These are phyloP conservation scores for Gryganskiella cystojenkinii DNA, from an alignment of 192 early-diverging fungal genomes.

Conservation along the genomic window DNA sequence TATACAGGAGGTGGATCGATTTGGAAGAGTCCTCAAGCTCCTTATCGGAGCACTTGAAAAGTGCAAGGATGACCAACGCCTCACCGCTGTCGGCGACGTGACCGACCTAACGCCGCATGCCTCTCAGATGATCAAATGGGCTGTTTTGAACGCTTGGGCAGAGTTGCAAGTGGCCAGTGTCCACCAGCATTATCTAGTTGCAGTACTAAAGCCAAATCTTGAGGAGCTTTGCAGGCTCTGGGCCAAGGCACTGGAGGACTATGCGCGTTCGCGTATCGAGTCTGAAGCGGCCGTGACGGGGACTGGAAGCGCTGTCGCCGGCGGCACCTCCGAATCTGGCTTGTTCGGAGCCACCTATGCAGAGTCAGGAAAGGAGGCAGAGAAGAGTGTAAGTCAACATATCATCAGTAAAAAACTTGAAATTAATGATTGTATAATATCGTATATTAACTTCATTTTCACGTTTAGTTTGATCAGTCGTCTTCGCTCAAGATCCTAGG, in stretches of 20 bases:
- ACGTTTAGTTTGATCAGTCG: slow-evolving; percentile 61
- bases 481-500: slow-evolving; percentile 70
- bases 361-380: slow-evolving; percentile 74
- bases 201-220: slow-evolving; percentile 72
- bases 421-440: not conserved
- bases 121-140: slow-evolving; percentile 78
- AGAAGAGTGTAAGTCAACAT: slow-evolving; percentile 70
- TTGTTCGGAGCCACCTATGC: slow-evolving; percentile 69
- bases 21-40: slow-evolving; percentile 77
- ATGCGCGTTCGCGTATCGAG: slow-evolving; percentile 75
- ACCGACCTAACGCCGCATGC: slow-evolving; percentile 78
- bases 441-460: slow-evolving; percentile 3
- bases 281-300: slow-evolving; percentile 56
- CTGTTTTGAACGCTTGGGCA: slow-evolving; percentile 85
- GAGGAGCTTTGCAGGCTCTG: slow-evolving; percentile 66
- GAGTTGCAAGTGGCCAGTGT: slow-evolving; percentile 75
- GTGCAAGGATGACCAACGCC: slow-evolving; percentile 68
- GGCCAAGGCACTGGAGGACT: slow-evolving; percentile 69
- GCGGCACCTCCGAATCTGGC: slow-evolving; percentile 22
- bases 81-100: slow-evolving; percentile 63
- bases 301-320: not conserved
- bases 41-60: slow-evolving; percentile 75
- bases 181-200: slow-evolving; percentile 67
- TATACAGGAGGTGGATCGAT: slow-evolving; percentile 78
- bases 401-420: too few species aligned